A percentile compares a stretch with the other conserved stretches of the same genome.
Evolutionary conservation across 1,139 yeast genomes (phyloP).

Genomic region (Hyphopichia pseudoburtonii): DNA sequence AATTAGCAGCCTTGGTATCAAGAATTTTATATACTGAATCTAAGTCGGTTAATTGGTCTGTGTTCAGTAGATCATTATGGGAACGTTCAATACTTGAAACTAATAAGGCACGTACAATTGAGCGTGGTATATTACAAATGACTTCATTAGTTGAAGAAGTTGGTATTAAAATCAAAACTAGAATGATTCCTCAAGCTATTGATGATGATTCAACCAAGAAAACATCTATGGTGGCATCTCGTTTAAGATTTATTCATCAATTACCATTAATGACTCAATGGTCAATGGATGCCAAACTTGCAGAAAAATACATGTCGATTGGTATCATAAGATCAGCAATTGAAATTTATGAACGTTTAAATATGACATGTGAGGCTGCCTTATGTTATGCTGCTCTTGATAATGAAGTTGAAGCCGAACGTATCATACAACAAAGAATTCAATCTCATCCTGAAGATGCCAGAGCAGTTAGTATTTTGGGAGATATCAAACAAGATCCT

Average conservation of each 20-base stretch:
- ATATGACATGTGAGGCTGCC: constrained; percentile 81
- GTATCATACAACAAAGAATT: constrained; percentile 56
- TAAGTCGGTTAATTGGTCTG: constrained; percentile 65
- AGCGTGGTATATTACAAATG: constrained; percentile 91
- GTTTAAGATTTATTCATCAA: constrained; percentile 72
- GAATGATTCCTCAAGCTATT: constrained; percentile 56
- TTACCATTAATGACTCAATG: constrained; percentile 82
- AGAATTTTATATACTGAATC: constrained; percentile 61
- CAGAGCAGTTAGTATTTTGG: constrained; percentile 79
- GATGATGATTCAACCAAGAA: constrained; percentile 26
- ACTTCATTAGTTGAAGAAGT: constrained; percentile 89
- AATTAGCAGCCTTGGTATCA: constrained; percentile 68
- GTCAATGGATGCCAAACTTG: constrained; percentile 78
- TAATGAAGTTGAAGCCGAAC: constrained; percentile 65
- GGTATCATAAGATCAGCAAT: constrained; percentile 88
- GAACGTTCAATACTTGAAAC: constrained; percentile 85
- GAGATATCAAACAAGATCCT: constrained; percentile 83
- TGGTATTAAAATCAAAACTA: constrained; percentile 65
- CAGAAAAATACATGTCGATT: constrained; percentile 83
- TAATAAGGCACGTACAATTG: constrained; percentile 78
- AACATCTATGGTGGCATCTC: constrained; percentile 39
- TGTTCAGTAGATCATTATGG: constrained; percentile 87
- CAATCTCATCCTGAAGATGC: constrained; percentile 69
- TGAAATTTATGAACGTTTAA: constrained; percentile 81
- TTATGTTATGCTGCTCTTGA: constrained; percentile 88